Percentiles rank a stretch among this genome's conserved stretches.
These are phyloP conservation scores for Syzygium syzygioides DNA, from an alignment of 441 rosid species.

Conservation along the genomic window DNA sequence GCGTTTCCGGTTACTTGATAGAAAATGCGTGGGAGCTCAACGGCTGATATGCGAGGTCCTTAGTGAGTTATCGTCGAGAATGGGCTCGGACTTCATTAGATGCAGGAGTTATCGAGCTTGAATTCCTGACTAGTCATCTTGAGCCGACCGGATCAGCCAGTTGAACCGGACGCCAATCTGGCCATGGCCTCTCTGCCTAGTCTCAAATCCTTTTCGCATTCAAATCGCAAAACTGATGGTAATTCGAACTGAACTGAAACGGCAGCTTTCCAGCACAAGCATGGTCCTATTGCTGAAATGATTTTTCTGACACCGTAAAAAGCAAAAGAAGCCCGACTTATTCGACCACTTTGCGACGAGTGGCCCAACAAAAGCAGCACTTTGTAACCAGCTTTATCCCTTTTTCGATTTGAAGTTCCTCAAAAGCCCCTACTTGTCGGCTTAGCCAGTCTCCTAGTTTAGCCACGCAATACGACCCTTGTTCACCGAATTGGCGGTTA, in stretches of 20 bases:
- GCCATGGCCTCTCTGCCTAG: not conserved
- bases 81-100: no score
- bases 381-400: not conserved
- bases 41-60: not conserved
- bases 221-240: not conserved
- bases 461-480: not conserved
- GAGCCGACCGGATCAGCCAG: not conserved
- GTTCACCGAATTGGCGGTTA: not conserved
- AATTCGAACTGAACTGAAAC: constrained; percentile 6
- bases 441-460: not conserved
- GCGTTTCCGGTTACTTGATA: not conserved
- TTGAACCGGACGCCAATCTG: not conserved
- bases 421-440: not conserved
- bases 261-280: not conserved
- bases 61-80: no score
- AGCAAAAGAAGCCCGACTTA: not conserved
- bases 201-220: not conserved
- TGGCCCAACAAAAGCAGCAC: not conserved
- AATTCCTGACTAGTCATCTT: not conserved
- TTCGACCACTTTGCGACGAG: not conserved
- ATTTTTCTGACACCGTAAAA: constrained; percentile 15
- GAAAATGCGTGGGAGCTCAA: not conserved
- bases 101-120: no score
- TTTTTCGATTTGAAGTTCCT: not conserved
- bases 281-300: not conserved